Conservation (phyloP, 2,329 filamentous ascomycete species). For the Dactylella cylindrospora region DNA sequence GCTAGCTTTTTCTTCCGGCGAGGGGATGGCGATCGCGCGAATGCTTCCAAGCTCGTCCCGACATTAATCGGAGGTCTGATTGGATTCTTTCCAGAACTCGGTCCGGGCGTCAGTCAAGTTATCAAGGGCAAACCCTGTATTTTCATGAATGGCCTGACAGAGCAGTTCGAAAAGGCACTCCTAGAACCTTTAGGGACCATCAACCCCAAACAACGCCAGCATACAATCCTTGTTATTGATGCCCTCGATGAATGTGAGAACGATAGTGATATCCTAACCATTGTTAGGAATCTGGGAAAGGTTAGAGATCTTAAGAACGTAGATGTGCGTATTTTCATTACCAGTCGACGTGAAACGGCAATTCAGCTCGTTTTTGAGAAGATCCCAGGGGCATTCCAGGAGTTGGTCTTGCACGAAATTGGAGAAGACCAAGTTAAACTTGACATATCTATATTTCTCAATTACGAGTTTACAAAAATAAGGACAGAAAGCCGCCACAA, state of each 20-base stretch:
- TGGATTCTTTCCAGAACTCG: not conserved
- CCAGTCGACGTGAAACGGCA: not conserved
- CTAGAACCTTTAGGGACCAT: not conserved
- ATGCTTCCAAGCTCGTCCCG: slow-evolving; percentile 11
- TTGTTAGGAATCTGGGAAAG: not conserved
- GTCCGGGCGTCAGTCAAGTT: not conserved
- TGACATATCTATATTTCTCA: not conserved
- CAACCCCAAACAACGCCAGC: not conserved
- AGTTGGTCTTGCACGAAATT: not conserved
- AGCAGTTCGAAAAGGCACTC: slow-evolving; percentile 4
- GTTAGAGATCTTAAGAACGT: not conserved
- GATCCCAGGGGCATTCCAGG: not conserved
- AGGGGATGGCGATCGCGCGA: slow-evolving; percentile 3
- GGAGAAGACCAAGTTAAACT: not conserved
- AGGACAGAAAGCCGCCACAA: not conserved
- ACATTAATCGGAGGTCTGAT: not conserved
- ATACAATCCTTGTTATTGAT: slow-evolving; percentile 6
- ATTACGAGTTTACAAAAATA: not conserved
- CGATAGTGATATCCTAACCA: not conserved
- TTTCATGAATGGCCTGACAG: too few species aligned
- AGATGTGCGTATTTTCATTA: slow-evolving; percentile 2
- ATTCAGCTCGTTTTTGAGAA: not conserved
- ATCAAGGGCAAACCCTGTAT: not conserved
- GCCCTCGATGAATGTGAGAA: slow-evolving; percentile 16
- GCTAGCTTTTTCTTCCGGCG: slow-evolving; percentile 22